These are phyloP conservation scores for Penicillium capsulatum DNA, from an alignment of 2,329 filamentous ascomycete genomes.

Conservation along the genomic window DNA sequence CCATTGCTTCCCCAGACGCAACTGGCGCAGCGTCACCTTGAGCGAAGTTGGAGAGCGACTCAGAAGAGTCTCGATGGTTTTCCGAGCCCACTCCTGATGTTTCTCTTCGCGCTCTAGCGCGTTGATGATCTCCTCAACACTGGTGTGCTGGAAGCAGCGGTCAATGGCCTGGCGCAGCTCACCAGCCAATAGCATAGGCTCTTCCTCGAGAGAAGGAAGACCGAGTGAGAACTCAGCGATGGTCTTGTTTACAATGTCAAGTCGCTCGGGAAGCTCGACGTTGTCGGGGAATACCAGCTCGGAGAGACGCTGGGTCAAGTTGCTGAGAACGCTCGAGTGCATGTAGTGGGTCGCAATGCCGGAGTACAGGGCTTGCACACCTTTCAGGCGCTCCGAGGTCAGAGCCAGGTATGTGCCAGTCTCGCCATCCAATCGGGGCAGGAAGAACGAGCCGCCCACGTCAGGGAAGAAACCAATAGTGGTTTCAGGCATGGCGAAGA, in stretches of 20 bases:
- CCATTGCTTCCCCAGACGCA: constrained; percentile 73
- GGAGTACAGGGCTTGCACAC: constrained; percentile 81
- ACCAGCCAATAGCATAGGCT: constrained; percentile 64
- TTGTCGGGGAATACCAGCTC: constrained; percentile 86
- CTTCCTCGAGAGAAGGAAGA: constrained; percentile 59
- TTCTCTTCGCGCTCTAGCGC: constrained; percentile 59
- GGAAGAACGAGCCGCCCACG: constrained; percentile 92
- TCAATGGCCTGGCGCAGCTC: constrained; percentile 76
- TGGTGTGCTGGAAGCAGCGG: constrained; percentile 68
- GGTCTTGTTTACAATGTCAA: constrained; percentile 73
- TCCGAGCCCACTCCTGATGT: constrained; percentile 69
- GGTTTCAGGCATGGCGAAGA: constrained; percentile 98
- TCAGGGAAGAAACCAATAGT: constrained; percentile 99
- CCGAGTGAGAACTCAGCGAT: constrained; percentile 90
- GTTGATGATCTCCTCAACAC: constrained; percentile 64
- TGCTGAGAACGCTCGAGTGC: constrained; percentile 79
- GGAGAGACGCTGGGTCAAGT: constrained; percentile 76
- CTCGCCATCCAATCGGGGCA: constrained; percentile 80
- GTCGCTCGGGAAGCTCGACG: constrained; percentile 58
- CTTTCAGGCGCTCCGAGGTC: constrained; percentile 77
- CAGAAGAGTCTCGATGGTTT: constrained; percentile 70
- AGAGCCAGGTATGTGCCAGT: constrained; percentile 90
- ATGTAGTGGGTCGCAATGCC: constrained; percentile 95
- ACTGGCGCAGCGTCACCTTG: constrained; percentile 76
- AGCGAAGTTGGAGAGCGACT: constrained; percentile 81